Evolutionary conservation across 169 alveolate genomes (phyloP), one percentile per base, ranked within the genome.

Genomic region (Nephromyces sp.): DNA sequence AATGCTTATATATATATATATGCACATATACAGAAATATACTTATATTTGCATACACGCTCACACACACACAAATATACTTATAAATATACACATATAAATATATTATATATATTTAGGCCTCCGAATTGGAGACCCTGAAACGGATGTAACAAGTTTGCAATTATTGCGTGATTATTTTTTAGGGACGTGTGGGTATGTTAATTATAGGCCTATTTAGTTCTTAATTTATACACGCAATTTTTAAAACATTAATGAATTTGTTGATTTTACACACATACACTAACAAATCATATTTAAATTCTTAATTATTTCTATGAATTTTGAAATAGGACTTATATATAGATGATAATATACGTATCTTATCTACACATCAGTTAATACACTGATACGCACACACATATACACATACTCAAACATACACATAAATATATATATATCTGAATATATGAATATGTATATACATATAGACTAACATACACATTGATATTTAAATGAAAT

Each of bases 361-460:
- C n/a, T n/a, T n/a, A n/a, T n/a, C n/a, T n/a, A n/a, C n/a, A n/a
- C n/a, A n/a, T n/a, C 6, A 5, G 35, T 15, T 28, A 3, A 25
- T 66, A 3, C 68, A 6, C 64, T 3, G 31, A 52, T 66, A 5
- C 68, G 52, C 64, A 66, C 8, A 29, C 22, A 52, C 52, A 66
- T 66, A 32, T 66, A 8, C 52, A 52, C 35, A 80, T 80, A 77
- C 78, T 34, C 78, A 71, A 3, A 72, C 74, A 32, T 6, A 69
- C 25, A 75, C 78, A n/a, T 72, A 76, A 76, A 27, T 80, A 1
- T 80, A 74, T 30, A 22, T 64, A 0, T 78, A 79, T 21, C 75
- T 76, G 32, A 32, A 68, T 66, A 52, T 80, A 62, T 68, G 21
- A 5, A 27, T 52, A 5, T 66, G 72, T 66, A 32, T 8, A 8